These are phyloP conservation scores for Cryptococcus sp. DNA, from an alignment of 1,284 basidiomycete genomes.

Conservation along the genomic window DNA sequence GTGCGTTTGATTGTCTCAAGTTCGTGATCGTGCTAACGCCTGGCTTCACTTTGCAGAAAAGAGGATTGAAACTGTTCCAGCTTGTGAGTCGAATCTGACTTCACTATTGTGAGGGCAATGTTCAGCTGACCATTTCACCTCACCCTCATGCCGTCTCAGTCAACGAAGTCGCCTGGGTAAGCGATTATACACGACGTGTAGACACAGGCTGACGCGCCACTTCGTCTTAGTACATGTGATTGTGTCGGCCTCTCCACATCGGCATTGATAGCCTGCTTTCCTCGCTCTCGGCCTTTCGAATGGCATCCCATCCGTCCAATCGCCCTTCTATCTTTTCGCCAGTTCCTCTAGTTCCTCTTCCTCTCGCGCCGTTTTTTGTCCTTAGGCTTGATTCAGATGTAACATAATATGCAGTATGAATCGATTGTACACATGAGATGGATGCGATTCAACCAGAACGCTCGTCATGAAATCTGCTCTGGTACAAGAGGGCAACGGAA, in stretches of 20 bases:
- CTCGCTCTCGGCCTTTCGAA: neutral
- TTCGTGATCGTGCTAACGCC: neutral
- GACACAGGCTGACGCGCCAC: conserved; percentile 2
- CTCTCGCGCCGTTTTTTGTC: no score
- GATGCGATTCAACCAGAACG: no score
- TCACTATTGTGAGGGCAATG: neutral
- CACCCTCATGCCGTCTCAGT: conserved; percentile 4
- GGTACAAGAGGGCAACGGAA: no score
- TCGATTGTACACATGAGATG: no score
- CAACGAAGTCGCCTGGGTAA: conserved; percentile 28
- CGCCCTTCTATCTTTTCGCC: no score
- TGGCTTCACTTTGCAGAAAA: conserved; percentile 10
- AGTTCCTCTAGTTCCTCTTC: no score
- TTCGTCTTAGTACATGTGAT: conserved; percentile 13
- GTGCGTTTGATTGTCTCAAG: neutral
- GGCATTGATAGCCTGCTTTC: neutral
- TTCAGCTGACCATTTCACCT: neutral
- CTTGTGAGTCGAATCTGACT: conserved; percentile 7
- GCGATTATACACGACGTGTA: neutral
- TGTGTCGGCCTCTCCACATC: neutral
- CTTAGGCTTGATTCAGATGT: no score
- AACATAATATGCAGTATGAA: no score
- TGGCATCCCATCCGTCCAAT: no score
- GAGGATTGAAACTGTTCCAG: conserved; percentile 16
- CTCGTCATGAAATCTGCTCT: no score